Evolutionary conservation across 2,329 filamentous ascomycete species (phyloP).

Genomic region (Trichoderma oligosporum): DNA sequence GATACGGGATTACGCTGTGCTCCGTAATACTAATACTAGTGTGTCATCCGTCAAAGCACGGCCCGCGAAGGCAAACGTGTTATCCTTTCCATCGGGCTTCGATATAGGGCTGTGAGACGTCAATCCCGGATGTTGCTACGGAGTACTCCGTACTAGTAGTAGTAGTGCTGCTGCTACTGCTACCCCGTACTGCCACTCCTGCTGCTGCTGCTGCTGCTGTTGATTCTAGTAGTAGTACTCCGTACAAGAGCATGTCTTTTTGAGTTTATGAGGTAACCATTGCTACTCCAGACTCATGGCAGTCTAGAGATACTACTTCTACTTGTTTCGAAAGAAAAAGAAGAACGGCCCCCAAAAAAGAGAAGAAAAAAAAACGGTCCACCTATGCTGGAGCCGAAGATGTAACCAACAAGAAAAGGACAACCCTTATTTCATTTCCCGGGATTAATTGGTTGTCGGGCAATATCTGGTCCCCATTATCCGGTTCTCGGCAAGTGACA

Average conservation of each 20-base stretch:
- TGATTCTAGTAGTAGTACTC: too few species aligned
- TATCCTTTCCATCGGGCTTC: not conserved
- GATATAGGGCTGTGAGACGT: not conserved
- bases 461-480: not conserved
- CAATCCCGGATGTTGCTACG: not conserved
- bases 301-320: too few species aligned
- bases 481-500: slow-evolving; percentile 9
- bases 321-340: too few species aligned
- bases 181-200: not conserved
- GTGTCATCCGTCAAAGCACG: not conserved
- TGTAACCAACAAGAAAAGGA: not conserved
- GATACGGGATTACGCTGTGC: not conserved
- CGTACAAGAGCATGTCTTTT: too few species aligned
- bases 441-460: not conserved
- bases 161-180: not conserved
- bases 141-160: too few species aligned
- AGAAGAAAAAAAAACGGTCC: too few species aligned
- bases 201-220: too few species aligned
- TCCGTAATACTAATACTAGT: not conserved
- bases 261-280: too few species aligned
- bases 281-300: too few species aligned
- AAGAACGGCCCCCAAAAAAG: too few species aligned
- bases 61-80: not conserved
- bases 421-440: not conserved
- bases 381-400: not conserved